Conservation (phyloP, 305 asterid genomes). For the Andrographis paniculata region DNA sequence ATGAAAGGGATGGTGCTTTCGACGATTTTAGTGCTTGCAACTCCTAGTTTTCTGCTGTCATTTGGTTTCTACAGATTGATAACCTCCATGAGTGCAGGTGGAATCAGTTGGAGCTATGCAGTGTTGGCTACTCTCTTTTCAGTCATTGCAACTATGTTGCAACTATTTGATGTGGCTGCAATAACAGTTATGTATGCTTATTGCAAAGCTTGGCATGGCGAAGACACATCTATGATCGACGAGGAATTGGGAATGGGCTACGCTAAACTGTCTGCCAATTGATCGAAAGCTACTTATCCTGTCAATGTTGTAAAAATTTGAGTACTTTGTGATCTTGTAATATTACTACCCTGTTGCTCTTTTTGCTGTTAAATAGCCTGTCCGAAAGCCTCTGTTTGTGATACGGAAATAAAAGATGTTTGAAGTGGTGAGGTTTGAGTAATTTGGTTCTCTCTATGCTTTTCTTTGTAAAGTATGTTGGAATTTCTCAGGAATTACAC, state of each 20-base stretch:
- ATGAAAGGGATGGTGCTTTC: conserved; percentile 41
- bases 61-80: conserved; percentile 25
- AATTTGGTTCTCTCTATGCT: too few species aligned
- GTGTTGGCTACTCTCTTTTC: conserved; percentile 31
- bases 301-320: too few species aligned
- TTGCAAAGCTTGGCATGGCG: conserved; percentile 36
- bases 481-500: too few species aligned
- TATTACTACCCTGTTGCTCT: too few species aligned
- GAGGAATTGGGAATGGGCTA: conserved; percentile 42
- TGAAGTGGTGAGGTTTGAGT: too few species aligned
- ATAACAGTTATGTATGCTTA: conserved; percentile 25
- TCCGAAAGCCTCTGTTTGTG: too few species aligned
- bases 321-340: too few species aligned
- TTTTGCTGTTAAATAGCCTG: too few species aligned
- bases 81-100: conserved; percentile 18
- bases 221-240: conserved; percentile 39
- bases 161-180: conserved; percentile 25
- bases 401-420: too few species aligned
- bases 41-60: conserved; percentile 21
- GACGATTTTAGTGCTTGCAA: conserved; percentile 24
- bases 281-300: conserved; percentile 26
- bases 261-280: conserved; percentile 44
- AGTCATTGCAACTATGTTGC: conserved; percentile 11
- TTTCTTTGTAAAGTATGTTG: too few species aligned
- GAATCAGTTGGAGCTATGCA: conserved; percentile 26